These are phyloP conservation scores for Puccinia horiana DNA, from an alignment of 1,284 basidiomycete genomes.

Conservation along the genomic window DNA sequence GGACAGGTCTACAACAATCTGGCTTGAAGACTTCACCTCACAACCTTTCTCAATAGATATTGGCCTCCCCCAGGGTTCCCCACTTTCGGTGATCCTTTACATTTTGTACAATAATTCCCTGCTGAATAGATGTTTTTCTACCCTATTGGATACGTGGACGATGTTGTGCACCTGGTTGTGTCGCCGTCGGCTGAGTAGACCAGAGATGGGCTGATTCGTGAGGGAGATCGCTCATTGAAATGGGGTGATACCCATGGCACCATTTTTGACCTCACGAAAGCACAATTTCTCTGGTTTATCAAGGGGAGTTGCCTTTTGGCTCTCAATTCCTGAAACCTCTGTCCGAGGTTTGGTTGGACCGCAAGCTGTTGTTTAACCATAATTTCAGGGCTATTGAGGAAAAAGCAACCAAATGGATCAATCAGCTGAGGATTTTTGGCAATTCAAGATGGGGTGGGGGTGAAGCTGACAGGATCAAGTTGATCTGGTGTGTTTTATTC, in stretches of 20 bases:
- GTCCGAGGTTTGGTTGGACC: not conserved
- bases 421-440: not conserved
- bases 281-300: not conserved
- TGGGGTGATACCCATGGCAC: not conserved
- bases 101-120: not conserved
- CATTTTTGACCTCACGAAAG: not conserved
- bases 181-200: not conserved
- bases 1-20: not conserved
- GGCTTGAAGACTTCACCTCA: not conserved
- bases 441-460: not conserved
- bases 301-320: not conserved
- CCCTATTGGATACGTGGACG: constrained; percentile 2
- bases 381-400: not conserved
- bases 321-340: not conserved
- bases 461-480: not conserved
- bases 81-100: constrained; percentile 4
- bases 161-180: not conserved
- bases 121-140: not conserved
- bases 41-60: not conserved
- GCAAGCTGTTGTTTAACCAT: not conserved
- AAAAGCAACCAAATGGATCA: not conserved
- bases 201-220: not conserved
- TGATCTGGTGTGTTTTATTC: not conserved
- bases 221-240: not conserved
- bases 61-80: constrained; percentile 12